Evolutionary conservation across 371 early-diverging fungal genomes (phyloP).

Genomic region (Lichtheimia ramosa): DNA sequence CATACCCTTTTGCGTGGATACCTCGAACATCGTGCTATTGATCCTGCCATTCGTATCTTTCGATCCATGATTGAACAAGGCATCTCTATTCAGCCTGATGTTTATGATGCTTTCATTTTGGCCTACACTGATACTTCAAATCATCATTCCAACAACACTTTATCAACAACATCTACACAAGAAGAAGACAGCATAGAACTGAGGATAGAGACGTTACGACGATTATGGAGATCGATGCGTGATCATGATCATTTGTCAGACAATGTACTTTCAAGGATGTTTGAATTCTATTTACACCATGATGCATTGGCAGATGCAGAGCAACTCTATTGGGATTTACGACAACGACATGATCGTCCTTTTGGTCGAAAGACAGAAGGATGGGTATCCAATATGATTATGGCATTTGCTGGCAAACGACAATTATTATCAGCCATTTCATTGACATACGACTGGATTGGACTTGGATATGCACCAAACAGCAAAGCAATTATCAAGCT

Average conservation of each 20-base stretch:
- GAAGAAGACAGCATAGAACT: conserved; percentile 7
- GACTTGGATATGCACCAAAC: conserved; percentile 12
- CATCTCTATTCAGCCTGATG: neutral
- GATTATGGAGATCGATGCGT: conserved; percentile 8
- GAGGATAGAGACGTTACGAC: conserved; percentile 12
- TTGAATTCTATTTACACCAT: conserved; percentile 7
- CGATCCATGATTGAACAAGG: conserved; percentile 16
- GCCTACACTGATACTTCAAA: conserved; percentile 10
- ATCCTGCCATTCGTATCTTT: conserved; percentile 18
- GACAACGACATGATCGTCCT: conserved; percentile 1
- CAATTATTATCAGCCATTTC: conserved; percentile 19
- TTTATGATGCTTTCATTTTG: conserved; percentile 11
- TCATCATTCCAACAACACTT: neutral
- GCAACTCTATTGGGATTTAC: conserved; percentile 20
- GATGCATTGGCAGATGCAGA: conserved; percentile 12
- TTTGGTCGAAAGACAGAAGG: conserved; percentile 7
- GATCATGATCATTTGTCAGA: neutral
- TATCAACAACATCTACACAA: neutral
- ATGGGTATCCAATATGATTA: conserved; percentile 6
- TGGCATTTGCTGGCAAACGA: conserved; percentile 7
- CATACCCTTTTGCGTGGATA: conserved; percentile 13
- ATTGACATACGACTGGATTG: conserved; percentile 16
- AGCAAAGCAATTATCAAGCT: conserved; percentile 6
- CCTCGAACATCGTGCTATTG: conserved; percentile 5
- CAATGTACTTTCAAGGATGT: neutral